These are phyloP conservation scores for Cokeromyces recurvatus DNA, from an alignment of 371 early-diverging fungal species.

Conservation along the genomic window DNA sequence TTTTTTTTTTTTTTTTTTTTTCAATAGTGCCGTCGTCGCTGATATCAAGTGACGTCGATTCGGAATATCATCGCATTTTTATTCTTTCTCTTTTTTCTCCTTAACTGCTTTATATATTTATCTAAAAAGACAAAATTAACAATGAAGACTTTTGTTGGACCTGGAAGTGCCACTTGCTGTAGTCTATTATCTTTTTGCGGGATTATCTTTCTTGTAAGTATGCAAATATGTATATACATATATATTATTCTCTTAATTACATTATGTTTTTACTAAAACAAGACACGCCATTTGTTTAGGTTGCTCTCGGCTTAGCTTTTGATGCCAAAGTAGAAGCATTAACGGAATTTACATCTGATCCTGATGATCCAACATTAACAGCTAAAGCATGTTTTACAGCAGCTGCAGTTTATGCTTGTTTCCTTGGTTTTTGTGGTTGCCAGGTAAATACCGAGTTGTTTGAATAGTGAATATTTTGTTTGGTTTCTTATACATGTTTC, in stretches of 20 bases:
- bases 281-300: no score
- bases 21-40: no score
- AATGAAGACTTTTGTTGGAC: slow-evolving; percentile 30
- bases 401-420: slow-evolving; percentile 63
- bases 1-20: no score
- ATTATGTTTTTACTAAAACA: no score
- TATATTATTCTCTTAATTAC: no score
- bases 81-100: no score
- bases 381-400: slow-evolving; percentile 66
- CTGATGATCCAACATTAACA: slow-evolving; percentile 60
- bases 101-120: no score
- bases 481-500: no score
- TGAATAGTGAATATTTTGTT: not conserved
- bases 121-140: no score
- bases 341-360: slow-evolving; percentile 56
- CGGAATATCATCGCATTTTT: no score
- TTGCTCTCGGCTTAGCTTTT: slow-evolving; percentile 59
- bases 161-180: slow-evolving; percentile 20
- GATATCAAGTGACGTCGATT: no score
- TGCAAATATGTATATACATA: no score
- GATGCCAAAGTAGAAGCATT: slow-evolving; percentile 61
- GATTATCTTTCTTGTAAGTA: slow-evolving; percentile 26
- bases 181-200: slow-evolving; percentile 25
- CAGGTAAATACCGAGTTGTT: slow-evolving; percentile 39
- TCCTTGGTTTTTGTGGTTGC: slow-evolving; percentile 64